Evolutionary conservation across 2,329 filamentous ascomycete species (phyloP), one percentile per base, ranked within the genome.

Genomic region (Colletotrichum plurivorum): DNA sequence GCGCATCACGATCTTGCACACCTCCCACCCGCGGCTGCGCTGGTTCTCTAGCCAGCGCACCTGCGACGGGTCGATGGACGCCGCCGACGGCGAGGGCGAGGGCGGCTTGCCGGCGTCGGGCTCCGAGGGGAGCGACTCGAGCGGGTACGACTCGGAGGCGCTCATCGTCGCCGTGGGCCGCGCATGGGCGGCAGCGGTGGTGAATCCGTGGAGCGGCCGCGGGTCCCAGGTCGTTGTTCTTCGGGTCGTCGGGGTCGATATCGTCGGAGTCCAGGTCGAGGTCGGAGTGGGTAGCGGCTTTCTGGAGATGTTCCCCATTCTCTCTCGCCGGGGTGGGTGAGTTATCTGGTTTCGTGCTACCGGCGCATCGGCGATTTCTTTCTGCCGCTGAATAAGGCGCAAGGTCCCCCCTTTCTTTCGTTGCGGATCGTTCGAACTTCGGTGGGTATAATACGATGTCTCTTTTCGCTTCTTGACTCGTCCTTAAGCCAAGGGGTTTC

Each of bases 1-100:
- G 49, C 76, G 74, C 9, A 74, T 27, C 25, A 75, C 49, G 22
- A 77, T 62, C 64, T 75, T 76, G 62, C 69, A 58, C 49, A 73
- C 58, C 46, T 75, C 70, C 74, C 75, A 77, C 12, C 56, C 36
- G 52, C 58, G 66, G 27, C 54, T 66, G 51, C 64, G 56, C 36
- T 65, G 55, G 48, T 65, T 56, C 27, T 62, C 49, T 12, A 68
- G 48, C 67, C 67, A 71, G 7, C 67, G 45, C 25, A 67, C 67
- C 36, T 70, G 43, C 12, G 63, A 54, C 57, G 53, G 67, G 56
- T 68, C 51, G 73, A 70, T 67, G 74, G 43, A 60, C 15, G 49
- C 62, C 10, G 62, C 20, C 31, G 31, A 36, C 8, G 60, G 60
- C 39, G 61, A 59, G 12, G 60, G 60, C 39, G 61, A 59, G 12